Conservation (phyloP, 83 land plant genomes). For the Diphasiastrum complanatum region DNA sequence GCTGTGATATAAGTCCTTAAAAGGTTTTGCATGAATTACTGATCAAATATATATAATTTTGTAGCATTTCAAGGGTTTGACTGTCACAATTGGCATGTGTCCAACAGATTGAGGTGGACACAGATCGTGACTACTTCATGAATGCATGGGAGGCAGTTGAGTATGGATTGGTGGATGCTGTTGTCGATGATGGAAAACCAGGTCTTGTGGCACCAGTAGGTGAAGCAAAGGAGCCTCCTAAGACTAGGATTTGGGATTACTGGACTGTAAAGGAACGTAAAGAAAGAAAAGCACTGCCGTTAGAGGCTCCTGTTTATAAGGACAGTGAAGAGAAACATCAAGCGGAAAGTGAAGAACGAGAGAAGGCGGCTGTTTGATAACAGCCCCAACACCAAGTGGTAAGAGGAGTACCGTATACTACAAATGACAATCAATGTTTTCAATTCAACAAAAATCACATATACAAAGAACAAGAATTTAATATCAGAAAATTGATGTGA, state of each 20-base stretch:
- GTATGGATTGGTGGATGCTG: conserved; percentile 81
- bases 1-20: neutral
- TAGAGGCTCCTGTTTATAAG: too few relatives aligned
- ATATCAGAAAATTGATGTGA: too few relatives aligned
- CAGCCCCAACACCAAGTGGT: too few relatives aligned
- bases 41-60: neutral
- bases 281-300: conserved; percentile 28
- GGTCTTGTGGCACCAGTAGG: conserved; percentile 88
- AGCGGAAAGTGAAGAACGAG: too few relatives aligned
- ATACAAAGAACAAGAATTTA: too few relatives aligned
- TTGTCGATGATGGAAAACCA: conserved; percentile 79
- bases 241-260: conserved; percentile 50
- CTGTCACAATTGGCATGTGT: too few relatives aligned
- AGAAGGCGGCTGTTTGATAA: too few relatives aligned
- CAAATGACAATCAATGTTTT: too few relatives aligned
- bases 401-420: too few relatives aligned
- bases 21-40: neutral
- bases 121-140: conserved; percentile 83
- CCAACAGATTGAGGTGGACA: conserved; percentile 66
- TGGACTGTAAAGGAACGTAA: conserved; percentile 60
- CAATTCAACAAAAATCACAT: too few relatives aligned
- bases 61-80: too few relatives aligned
- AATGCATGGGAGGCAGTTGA: conserved; percentile 81
- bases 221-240: conserved; percentile 67
- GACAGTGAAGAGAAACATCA: too few relatives aligned